Evolutionary conservation across 345 rosid genomes (phyloP), one percentile per base, ranked within the genome.

Genomic region (Salix viminalis): DNA sequence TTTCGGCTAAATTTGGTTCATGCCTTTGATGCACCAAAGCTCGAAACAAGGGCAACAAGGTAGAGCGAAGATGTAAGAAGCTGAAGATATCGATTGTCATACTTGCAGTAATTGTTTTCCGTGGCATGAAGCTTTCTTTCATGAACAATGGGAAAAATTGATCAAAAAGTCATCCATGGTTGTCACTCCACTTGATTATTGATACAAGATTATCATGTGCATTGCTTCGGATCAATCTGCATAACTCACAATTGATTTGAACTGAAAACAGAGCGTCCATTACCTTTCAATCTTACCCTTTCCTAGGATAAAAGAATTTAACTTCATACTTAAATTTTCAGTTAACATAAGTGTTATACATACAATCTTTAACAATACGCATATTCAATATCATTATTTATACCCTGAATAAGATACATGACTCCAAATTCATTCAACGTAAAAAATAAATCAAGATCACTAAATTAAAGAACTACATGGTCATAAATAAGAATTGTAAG

Each of bases 61-160:
- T 83, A 79, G 18, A 79, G 75, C 0, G 80, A 79, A 37, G 85
- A 83, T 3, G 85, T 79, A 77, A 83, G 79, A 5, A 83, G 77
- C 69, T 83, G 82, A 64, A 83, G 83, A 46, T 10, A 14, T 48
- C 72, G 80, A 48, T 79, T 70, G 48, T 82, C 72, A 54, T 72
- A 82, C 73, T 79, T 82, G 69, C 85, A 82, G 71, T 82, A 79
- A 48, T 83, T 83, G 64, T 83, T 60, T 70, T 83, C 83, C 19
- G 13, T 24, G 2, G 42, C 85, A 37, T 28, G 72, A 16, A 54
- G 72, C 50, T 79, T 82, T 69, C 42, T 79, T 65, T 75, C 71
- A 26, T 71, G 69, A 2, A 82, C 75, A 1, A 14, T 19, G 1
- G 71, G 71, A 61, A 79, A 83, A 75, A 83, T 76, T 76, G 12